Conservation (phyloP, 495 filamentous ascomycete genomes). For the Wilcoxina mikolae region DNA sequence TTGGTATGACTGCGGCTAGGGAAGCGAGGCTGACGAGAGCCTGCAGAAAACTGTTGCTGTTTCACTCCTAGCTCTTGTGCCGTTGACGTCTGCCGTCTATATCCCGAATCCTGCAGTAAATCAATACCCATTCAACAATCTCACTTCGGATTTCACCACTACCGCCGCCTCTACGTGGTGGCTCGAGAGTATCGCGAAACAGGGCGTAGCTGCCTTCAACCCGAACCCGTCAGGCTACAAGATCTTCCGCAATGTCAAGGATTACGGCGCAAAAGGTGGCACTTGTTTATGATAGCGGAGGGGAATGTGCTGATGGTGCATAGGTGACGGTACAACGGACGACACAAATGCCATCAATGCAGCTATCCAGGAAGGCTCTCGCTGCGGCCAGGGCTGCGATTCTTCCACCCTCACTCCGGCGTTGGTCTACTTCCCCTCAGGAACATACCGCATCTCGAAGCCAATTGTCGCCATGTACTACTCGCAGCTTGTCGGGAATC, state of each 20-base stretch:
- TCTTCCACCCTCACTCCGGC: conserved; percentile 59
- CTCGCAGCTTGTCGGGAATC: conserved; percentile 68
- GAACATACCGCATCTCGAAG: conserved; percentile 55
- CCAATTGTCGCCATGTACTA: conserved; percentile 64
- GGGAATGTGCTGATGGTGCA: conserved; percentile 2
- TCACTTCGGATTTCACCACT: background rate
- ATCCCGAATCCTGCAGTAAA: background rate
- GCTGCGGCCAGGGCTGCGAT: conserved; percentile 65
- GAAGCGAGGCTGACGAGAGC: no score
- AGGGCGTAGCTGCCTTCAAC: conserved; percentile 54
- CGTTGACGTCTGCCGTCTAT: background rate
- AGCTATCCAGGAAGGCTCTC: conserved; percentile 60
- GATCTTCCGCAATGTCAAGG: conserved; percentile 76
- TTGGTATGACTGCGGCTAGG: no score
- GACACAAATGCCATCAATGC: conserved; percentile 81
- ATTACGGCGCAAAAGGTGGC: conserved; percentile 58
- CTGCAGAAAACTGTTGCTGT: background rate
- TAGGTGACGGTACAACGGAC: conserved; percentile 59
- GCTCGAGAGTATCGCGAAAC: conserved; percentile 55
- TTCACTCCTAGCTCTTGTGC: background rate
- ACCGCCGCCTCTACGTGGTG: conserved; percentile 33
- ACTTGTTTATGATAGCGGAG: conserved; percentile 11
- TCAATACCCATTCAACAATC: background rate
- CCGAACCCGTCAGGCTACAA: conserved; percentile 41
- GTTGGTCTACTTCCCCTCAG: conserved; percentile 66